Percentiles rank a stretch among this genome's conserved stretches.
These are phyloP conservation scores for Saccharomyces uvarum DNA, from an alignment of 1,139 yeast species.

Conservation along the genomic window DNA sequence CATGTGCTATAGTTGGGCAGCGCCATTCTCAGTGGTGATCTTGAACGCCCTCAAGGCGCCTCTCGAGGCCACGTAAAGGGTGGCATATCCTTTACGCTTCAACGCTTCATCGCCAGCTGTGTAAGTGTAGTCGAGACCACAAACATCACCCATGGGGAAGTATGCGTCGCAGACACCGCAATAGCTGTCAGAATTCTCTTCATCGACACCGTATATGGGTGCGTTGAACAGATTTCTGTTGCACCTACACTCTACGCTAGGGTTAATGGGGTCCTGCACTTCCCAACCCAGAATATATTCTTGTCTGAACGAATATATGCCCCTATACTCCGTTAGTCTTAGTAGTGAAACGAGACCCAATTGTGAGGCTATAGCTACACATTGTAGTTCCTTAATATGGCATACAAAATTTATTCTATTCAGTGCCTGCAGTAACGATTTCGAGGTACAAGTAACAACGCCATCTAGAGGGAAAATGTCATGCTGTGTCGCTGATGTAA, in stretches of 20 bases:
- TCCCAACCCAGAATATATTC: constrained; percentile 26
- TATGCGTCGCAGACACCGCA: constrained; percentile 4
- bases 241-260: background rate
- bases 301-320: constrained; percentile 48
- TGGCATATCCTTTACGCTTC: constrained; percentile 11
- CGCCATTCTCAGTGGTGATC: background rate
- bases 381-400: constrained; percentile 46
- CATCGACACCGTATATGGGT: background rate
- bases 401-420: constrained; percentile 44
- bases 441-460: constrained; percentile 29
- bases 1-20: background rate
- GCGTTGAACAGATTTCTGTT: constrained; percentile 1
- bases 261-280: constrained; percentile 13
- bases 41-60: background rate
- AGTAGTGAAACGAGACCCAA: constrained; percentile 46
- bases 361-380: constrained; percentile 46
- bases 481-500: constrained; percentile 39
- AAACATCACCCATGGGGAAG: constrained; percentile 8
- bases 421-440: constrained; percentile 32
- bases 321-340: constrained; percentile 46
- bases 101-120: constrained; percentile 10
- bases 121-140: constrained; percentile 18
- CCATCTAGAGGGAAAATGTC: constrained; percentile 35
- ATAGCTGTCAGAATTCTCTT: background rate
- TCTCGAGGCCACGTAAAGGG: constrained; percentile 10